These are phyloP conservation scores for Eruca vesicaria DNA, from an alignment of 441 rosid genomes.

Conservation along the genomic window DNA sequence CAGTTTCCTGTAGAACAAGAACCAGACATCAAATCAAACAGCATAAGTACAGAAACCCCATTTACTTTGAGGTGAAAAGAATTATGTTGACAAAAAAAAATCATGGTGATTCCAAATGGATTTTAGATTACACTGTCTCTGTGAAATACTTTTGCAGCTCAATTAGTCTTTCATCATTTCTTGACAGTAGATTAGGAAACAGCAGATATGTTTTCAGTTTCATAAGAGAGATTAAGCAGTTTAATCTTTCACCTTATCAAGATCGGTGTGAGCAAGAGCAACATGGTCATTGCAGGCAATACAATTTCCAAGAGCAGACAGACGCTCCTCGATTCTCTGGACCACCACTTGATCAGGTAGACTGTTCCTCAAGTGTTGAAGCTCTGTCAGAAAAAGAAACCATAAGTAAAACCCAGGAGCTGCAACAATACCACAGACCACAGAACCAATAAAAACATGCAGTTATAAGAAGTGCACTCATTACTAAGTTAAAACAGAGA, in stretches of 20 bases:
- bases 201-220: background rate
- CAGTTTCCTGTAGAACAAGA: conserved; percentile 52
- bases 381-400: conserved; percentile 47
- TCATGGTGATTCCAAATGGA: background rate
- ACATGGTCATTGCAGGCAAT: conserved; percentile 96
- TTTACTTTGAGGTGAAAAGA: background rate
- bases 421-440: background rate
- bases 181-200: background rate
- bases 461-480: too few species aligned
- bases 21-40: background rate
- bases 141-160: background rate
- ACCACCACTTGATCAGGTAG: conserved; percentile 89
- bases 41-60: background rate
- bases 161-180: background rate
- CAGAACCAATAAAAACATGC: background rate
- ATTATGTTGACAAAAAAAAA: background rate
- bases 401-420: background rate
- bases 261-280: conserved; percentile 90
- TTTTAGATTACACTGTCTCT: background rate
- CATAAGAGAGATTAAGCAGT: background rate
- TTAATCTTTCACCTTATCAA: conserved; percentile 57
- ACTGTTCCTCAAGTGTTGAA: conserved; percentile 92
- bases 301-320: conserved; percentile 93
- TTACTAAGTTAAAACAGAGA: too few species aligned
- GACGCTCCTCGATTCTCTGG: conserved; percentile 81